Evolutionary conservation across 2,329 filamentous ascomycete genomes (phyloP), one percentile per base, ranked within the genome.

Genomic region (Neobulgaria alba): DNA sequence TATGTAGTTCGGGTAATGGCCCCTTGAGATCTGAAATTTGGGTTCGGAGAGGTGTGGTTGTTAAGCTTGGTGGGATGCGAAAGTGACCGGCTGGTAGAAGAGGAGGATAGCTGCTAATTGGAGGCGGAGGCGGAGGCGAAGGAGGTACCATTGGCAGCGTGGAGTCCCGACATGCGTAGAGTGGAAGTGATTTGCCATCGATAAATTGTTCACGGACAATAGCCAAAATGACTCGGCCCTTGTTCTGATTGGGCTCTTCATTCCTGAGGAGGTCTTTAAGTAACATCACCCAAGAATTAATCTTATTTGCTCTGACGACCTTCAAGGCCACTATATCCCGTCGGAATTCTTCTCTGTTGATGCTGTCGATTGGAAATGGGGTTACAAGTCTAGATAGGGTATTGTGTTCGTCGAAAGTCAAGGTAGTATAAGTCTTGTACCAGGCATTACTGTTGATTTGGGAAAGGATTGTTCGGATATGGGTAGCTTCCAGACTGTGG

Each of bases 401-500:
- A 7, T 7, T 19, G 18, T 52, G 39, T 19, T 57, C 55, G 3
- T 5, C 3, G 3, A 14, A 7, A 20, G 39, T 45, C 10, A 57
- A 32, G 1, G 29, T 41, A 3, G 38, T 46, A 29, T 50, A 57
- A 0, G 52, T 57, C 14, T 56, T 48, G 31, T 54, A 56, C 55
- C 55, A 57, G 5, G 33, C 42, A 29, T 51, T 42, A 31, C 48
- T 38, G 14, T 49, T 49, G 23, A 56, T 37, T 29, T 57, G 54
- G 10, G 45, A 46, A 4, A 57, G 38, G 18, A 57, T 56, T 5
- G 52, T 54, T 5, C 47, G 43, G 45, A 56, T 52, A 17, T 57
- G 55, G 2, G 55, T 56, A 10, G 43, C 33, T 42, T 57, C 54
- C 1, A 57, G 35, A 21, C 50, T 49, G 39, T 57, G 54, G 21